Percentiles rank a stretch among this genome's conserved stretches.
These are phyloP conservation scores for Rutstroemia sp. DNA, from an alignment of 2,329 filamentous ascomycete species.

Conservation along the genomic window DNA sequence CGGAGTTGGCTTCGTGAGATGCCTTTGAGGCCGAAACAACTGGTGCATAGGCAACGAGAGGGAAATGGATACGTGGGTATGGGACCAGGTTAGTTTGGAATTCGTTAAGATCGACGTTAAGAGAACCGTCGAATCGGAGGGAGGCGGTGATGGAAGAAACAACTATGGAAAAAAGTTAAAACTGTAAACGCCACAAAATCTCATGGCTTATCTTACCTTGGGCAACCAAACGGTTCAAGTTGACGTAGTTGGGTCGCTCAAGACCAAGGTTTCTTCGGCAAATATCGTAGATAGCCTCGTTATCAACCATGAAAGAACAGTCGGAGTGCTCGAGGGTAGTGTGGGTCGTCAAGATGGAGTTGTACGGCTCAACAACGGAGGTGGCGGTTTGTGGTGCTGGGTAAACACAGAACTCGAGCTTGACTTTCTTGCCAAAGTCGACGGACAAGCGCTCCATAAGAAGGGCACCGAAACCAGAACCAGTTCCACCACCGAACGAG, in stretches of 20 bases:
- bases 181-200: too few species aligned
- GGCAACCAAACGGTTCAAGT: conserved; percentile 59
- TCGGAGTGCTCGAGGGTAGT: conserved; percentile 61
- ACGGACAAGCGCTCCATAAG: conserved; percentile 56
- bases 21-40: conserved; percentile 54
- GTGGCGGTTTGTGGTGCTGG: conserved; percentile 57
- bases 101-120: conserved; percentile 62
- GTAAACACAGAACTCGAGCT: conserved; percentile 61
- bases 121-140: conserved; percentile 56
- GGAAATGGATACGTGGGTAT: conserved; percentile 61
- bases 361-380: conserved; percentile 63
- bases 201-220: conserved; percentile 82
- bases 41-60: conserved; percentile 57
- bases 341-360: conserved; percentile 48
- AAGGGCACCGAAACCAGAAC: conserved; percentile 59
- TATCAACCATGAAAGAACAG: conserved; percentile 62
- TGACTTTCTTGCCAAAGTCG: conserved; percentile 62
- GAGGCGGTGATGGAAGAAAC: conserved; percentile 61
- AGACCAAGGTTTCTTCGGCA: conserved; percentile 59
- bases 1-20: conserved; percentile 59
- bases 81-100: conserved; percentile 65
- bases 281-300: conserved; percentile 62
- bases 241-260: conserved; percentile 55
- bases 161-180: conserved; percentile 30
- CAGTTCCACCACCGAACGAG: conserved; percentile 61